These are phyloP conservation scores for Tolypocladium cylindrosporum DNA, from an alignment of 2,329 filamentous ascomycete species.

Conservation along the genomic window DNA sequence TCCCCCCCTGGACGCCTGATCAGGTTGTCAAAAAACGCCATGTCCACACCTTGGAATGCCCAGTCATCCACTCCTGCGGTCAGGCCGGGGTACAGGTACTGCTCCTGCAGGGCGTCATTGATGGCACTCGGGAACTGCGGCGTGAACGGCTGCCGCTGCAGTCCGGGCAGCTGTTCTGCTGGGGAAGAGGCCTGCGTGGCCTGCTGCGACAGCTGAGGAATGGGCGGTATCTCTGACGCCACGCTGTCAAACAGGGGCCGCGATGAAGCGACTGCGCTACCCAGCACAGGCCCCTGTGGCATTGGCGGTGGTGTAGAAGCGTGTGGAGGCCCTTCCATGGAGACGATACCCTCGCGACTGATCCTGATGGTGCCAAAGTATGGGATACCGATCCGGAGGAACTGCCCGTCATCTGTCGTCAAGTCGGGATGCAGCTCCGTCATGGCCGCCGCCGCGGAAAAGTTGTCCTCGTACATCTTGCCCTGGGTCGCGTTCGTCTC, in stretches of 20 bases:
- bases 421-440: not conserved
- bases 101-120: not conserved
- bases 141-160: not conserved
- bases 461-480: not conserved
- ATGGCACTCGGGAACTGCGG: not conserved
- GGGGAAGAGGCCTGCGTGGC: not conserved
- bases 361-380: not conserved
- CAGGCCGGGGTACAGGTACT: not conserved
- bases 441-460: not conserved
- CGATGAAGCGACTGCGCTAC: not conserved
- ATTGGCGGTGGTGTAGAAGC: not conserved
- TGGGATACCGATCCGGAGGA: not conserved
- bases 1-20: not conserved
- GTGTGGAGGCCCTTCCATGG: not conserved
- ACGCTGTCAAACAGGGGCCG: not conserved
- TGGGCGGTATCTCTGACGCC: not conserved
- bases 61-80: slow-evolving; percentile 5
- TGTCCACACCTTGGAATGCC: slow-evolving; percentile 8
- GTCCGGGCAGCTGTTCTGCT: not conserved
- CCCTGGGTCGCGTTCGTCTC: not conserved
- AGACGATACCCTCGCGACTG: not conserved
- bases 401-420: not conserved
- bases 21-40: slow-evolving; percentile 7
- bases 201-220: not conserved
- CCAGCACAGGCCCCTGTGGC: not conserved